Conservation (phyloP, 2,329 filamentous ascomycete genomes). For the Albophoma yamanashiensis region DNA sequence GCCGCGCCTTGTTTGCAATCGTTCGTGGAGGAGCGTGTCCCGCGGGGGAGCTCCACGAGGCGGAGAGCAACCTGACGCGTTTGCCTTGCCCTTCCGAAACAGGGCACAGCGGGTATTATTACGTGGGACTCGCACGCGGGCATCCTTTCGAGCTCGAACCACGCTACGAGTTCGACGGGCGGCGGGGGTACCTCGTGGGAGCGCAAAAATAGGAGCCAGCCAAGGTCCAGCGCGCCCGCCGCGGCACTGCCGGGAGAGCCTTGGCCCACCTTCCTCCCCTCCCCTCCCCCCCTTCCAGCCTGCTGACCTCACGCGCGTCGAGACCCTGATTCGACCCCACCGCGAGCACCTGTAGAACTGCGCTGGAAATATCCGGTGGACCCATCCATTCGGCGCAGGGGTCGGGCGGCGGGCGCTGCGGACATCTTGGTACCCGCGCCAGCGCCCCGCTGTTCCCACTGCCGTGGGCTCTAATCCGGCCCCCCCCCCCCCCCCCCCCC, state of each 20-base stretch:
- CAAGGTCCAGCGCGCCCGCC: neutral
- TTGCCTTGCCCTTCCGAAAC: neutral
- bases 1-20: no score
- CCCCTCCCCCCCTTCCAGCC: no score
- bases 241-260: neutral
- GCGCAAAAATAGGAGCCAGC: neutral
- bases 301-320: neutral
- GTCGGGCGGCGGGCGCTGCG: neutral
- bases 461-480: neutral
- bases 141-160: no score
- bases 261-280: no score
- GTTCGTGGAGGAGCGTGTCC: no score
- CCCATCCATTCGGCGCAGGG: neutral
- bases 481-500: no score
- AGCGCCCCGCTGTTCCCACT: neutral
- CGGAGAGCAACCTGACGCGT: no score
- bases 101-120: no score
- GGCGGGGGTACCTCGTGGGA: neutral
- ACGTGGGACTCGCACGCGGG: no score
- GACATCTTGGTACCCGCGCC: neutral
- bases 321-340: neutral
- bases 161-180: no score
- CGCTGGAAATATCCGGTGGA: neutral
- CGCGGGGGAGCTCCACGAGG: no score
- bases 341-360: no score